Percentiles rank a stretch among this genome's conserved stretches.
Evolutionary conservation across 225 moss, liverwort and hornwort genomes (phyloP).

Genomic region (Marchantia polymorpha): DNA sequence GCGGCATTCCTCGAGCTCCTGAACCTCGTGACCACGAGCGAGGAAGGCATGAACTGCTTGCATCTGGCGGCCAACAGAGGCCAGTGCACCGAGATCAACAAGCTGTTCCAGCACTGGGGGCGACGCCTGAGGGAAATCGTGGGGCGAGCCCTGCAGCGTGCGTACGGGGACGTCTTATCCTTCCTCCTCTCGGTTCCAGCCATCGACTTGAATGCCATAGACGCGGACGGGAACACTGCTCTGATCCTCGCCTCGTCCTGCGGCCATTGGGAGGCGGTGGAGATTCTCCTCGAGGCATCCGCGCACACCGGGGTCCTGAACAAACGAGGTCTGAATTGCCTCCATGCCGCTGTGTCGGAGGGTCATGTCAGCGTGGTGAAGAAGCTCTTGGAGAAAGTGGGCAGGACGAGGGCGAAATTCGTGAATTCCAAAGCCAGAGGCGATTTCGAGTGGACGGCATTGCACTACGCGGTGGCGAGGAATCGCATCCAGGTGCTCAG

Average conservation of each 20-base stretch:
- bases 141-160: not conserved
- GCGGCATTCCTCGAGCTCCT: no score
- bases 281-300: not conserved
- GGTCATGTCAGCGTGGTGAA: slow-evolving; percentile 15
- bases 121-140: not conserved
- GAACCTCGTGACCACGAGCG: not conserved
- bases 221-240: slow-evolving; percentile 10
- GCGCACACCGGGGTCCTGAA: not conserved
- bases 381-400: not conserved
- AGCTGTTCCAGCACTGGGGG: not conserved
- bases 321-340: slow-evolving; percentile 8
- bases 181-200: not conserved
- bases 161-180: not conserved
- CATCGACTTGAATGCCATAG: slow-evolving; percentile 6
- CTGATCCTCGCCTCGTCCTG: slow-evolving; percentile 11
- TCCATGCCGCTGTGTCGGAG: slow-evolving; percentile 12
- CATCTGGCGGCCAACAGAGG: not conserved
- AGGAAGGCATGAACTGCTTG: not conserved
- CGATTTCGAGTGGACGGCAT: not conserved
- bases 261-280: not conserved
- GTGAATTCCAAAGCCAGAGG: no score
- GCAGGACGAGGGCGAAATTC: no score
- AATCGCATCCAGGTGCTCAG: not conserved
- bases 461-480: not conserved
- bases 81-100: not conserved